A percentile compares a stretch with the other conserved stretches of the same genome.
phyloP scores from a whole-genome alignment of 2,329 filamentous ascomycete genomes.

The Xylariaceae sp. region DNA sequence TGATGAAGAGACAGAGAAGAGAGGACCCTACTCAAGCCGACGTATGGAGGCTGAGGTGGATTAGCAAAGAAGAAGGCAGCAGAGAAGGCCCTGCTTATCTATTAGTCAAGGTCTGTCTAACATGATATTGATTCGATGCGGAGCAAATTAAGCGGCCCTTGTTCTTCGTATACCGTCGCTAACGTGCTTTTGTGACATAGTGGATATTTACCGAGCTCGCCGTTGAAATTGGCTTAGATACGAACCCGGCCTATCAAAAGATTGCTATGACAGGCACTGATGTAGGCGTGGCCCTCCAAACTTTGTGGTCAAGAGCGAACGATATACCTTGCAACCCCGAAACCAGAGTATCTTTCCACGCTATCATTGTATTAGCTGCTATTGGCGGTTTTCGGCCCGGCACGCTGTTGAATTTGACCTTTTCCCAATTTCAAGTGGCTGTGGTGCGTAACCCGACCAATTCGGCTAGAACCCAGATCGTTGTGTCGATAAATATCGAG shows the following conservation, averaged over 20 bases:
- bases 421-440: background rate
- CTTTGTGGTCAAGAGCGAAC: conserved; percentile 4
- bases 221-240: conserved; percentile 10
- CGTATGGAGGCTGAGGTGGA: too few relatives aligned
- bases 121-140: background rate
- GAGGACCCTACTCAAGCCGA: too few relatives aligned
- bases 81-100: conserved; percentile 3
- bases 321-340: conserved; percentile 7
- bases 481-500: background rate
- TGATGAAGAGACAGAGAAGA: background rate
- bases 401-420: background rate
- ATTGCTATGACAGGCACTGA: conserved; percentile 2
- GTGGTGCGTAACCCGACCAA: too few relatives aligned
- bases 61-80: conserved; percentile 1
- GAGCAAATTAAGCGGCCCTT: background rate
- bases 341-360: conserved; percentile 4
- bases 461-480: too few relatives aligned
- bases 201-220: conserved; percentile 8
- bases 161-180: background rate
- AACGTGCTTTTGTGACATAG: background rate
- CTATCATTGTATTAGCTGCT: conserved; percentile 6
- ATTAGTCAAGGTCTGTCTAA: conserved; percentile 1
- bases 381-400: background rate
- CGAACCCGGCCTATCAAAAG: conserved; percentile 3
- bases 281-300: conserved; percentile 1